A percentile compares a stretch with the other conserved stretches of the same genome.
Evolutionary conservation across 192 early-diverging fungal genomes (phyloP).

Genomic region (Backusella morwellensis): DNA sequence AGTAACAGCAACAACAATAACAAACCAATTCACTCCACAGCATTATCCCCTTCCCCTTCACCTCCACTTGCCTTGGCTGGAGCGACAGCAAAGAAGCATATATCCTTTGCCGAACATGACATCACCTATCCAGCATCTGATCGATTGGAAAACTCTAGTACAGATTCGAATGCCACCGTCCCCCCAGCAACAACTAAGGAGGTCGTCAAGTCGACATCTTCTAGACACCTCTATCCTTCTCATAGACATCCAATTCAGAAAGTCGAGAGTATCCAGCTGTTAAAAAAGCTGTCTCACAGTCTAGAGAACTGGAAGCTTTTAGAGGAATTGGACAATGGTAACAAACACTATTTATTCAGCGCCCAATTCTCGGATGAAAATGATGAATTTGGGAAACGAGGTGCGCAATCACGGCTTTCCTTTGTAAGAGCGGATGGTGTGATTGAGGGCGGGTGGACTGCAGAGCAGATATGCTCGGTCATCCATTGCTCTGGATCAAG

Average conservation of each 20-base stretch:
- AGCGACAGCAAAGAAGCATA: constrained; percentile 23
- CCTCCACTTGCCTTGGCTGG: not conserved
- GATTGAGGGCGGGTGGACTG: constrained; percentile 47
- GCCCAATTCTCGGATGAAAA: constrained; percentile 20
- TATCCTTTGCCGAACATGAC: constrained; percentile 33
- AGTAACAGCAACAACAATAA: not conserved
- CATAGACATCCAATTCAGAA: constrained; percentile 21
- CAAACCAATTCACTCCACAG: not conserved
- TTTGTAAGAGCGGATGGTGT: constrained; percentile 49
- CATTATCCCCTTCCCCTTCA: not conserved
- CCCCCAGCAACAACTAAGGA: not conserved
- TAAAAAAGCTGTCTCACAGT: constrained; percentile 40
- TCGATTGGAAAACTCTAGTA: not conserved
- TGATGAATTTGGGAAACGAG: constrained; percentile 25
- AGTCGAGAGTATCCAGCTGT: constrained; percentile 19
- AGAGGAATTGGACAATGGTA: constrained; percentile 35
- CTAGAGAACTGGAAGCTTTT: constrained; percentile 41
- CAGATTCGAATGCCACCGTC: not conserved
- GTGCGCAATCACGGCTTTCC: constrained; percentile 4
- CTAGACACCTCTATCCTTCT: constrained; percentile 10
- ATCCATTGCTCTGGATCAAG: constrained; percentile 45
- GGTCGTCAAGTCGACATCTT: not conserved
- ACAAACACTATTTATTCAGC: constrained; percentile 41
- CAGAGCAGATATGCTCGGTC: constrained; percentile 51
- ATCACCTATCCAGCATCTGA: constrained; percentile 17